Base-by-base conservation (phyloP, 169 alveolate species). In the Fabrea salina region DNA sequence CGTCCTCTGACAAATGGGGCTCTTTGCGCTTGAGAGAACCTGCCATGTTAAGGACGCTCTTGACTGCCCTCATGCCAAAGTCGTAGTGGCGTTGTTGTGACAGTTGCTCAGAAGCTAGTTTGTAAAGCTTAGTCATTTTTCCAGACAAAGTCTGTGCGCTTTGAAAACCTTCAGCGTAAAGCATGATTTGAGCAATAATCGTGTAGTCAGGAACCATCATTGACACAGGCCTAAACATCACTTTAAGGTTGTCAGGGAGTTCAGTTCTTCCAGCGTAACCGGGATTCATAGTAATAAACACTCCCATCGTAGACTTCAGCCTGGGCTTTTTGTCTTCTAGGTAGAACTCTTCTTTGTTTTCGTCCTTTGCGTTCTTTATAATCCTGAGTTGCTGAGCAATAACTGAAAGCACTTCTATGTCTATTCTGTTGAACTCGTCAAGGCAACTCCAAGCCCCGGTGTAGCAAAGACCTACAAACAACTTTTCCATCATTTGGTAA, bases 141-240 rank as follows among this genome's bases (percentile, higher is more conserved):
- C 86, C 90, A 41, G 94, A 88, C 25, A 91, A 61, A 11, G 84
- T 74, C 64, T 84, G 82, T 35, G 96, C 96, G 22, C 79, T 51
- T 27, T 59, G 47, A 79, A 91, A 91, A 33, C 92, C 91, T 86
- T 91, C 93, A 37, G 96, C 90, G 51, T 79, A 91, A 16, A 91
- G 89, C 91, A 92, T 92, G 82, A 94, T 92, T 85, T 91, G 94
- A 47, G 94, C 92, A 56, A 91, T 91, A 11, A 88, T 82, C 1
- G 92, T 88, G 70, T 88, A 91, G 72, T 94, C 97, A 7, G 97
- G 97, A 27, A 90, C 91, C 93, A 94, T 93, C 97, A 94, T 94
- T 58, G 95, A 90, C 1, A 91, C 89, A 35, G 95, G 93, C 81
- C 97, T 87, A 85, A 94, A 94, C 30, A 94, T 82, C 3, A 91